Conservation (phyloP, 2,329 filamentous ascomycete genomes). For the Colletotrichum spinosum region DNA sequence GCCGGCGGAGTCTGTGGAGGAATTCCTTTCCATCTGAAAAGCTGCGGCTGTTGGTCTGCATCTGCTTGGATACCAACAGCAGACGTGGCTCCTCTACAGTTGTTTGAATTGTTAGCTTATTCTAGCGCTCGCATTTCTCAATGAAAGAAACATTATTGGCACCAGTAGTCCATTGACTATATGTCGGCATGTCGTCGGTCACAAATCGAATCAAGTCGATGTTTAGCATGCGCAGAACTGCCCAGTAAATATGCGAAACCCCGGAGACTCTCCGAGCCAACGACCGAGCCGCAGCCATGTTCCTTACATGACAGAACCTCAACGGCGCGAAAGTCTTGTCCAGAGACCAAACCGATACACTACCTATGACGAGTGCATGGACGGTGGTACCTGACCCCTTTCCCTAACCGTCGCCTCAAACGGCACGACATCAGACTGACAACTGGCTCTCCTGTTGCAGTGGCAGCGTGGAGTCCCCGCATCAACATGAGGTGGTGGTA, state of each 20-base stretch:
- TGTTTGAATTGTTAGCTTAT: too few relatives aligned
- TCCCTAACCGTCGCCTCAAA: slow-evolving; percentile 10
- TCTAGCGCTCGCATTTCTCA: too few relatives aligned
- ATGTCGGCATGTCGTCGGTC: slow-evolving; percentile 13
- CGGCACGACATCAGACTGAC: slow-evolving; percentile 26
- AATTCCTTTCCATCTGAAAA: slow-evolving; percentile 38
- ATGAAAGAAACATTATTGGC: too few relatives aligned
- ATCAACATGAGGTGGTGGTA: slow-evolving; percentile 13
- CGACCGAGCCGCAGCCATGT: slow-evolving; percentile 27
- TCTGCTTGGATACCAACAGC: too few relatives aligned
- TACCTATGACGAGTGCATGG: not conserved
- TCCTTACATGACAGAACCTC: slow-evolving; percentile 23
- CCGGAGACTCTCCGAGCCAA: slow-evolving; percentile 30
- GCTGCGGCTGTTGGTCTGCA: not conserved
- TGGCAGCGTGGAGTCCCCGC: slow-evolving; percentile 30
- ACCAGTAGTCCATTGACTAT: too few relatives aligned
- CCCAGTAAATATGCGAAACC: slow-evolving; percentile 5
- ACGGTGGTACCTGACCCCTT: not conserved
- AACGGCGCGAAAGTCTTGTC: not conserved
- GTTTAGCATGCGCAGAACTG: not conserved
- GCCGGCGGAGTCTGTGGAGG: slow-evolving; percentile 40
- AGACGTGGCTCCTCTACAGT: too few relatives aligned
- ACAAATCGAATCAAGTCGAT: slow-evolving; percentile 11
- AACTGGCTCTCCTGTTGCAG: not conserved
- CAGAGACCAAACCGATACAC: too few relatives aligned